Conservation (phyloP, 2,329 filamentous ascomycete genomes). For the Sarocladium oryzae region DNA sequence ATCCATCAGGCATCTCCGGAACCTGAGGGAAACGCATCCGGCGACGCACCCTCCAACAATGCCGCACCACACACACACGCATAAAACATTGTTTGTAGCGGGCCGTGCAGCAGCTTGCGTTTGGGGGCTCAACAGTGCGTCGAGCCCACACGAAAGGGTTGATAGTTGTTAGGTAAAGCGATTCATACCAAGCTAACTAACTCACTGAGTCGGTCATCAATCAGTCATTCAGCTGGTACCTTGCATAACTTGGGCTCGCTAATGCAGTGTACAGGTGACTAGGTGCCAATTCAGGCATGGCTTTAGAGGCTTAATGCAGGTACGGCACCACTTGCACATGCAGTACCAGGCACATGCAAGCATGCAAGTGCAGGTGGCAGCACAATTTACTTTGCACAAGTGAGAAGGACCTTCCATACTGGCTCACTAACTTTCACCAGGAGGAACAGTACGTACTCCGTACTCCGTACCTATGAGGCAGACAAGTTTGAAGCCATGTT, state of each 20-base stretch:
- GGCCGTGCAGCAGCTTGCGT: slow-evolving; percentile 6
- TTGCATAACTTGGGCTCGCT: slow-evolving; percentile 7
- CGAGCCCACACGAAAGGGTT: no score
- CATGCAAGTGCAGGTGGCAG: background rate
- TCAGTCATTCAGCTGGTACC: background rate
- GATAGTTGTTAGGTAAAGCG: no score
- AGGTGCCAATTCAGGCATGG: slow-evolving; percentile 1
- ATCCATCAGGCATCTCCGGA: background rate
- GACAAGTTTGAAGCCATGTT: background rate
- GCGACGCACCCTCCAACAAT: background rate
- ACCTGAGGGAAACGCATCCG: slow-evolving; percentile 6
- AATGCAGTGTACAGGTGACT: slow-evolving; percentile 6
- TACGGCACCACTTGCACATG: background rate
- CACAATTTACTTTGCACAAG: background rate
- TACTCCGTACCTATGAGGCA: background rate
- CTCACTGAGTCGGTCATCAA: no score
- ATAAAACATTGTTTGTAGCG: slow-evolving; percentile 9
- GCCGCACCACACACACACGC: background rate
- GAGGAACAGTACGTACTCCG: background rate
- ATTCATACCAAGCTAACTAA: no score
- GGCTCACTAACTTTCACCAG: no score
- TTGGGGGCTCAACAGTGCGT: slow-evolving; percentile 6
- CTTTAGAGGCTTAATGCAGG: slow-evolving; percentile 1
- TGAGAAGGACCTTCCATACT: no score
- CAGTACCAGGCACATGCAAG: no score